Conservation (phyloP, 352 stramenopile genomes). For the Globisporangium megalacanthum region DNA sequence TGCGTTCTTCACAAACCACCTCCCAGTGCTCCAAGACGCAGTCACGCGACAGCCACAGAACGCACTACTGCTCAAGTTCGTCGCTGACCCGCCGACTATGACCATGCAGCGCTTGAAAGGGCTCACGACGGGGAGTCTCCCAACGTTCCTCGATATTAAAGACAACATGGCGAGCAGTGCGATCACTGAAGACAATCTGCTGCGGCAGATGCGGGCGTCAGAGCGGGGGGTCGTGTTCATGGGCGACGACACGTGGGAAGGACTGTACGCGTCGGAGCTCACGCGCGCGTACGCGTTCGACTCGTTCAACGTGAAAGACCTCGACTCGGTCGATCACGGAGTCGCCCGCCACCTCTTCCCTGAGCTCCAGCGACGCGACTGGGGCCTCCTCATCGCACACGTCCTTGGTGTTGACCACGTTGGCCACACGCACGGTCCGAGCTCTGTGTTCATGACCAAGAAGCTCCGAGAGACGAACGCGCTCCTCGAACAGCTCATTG, state of each 20-base stretch:
- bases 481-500: conserved; percentile 72
- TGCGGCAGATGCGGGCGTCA: conserved; percentile 78
- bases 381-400: conserved; percentile 81
- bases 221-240: conserved; percentile 90
- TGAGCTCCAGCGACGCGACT: conserved; percentile 58
- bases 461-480: conserved; percentile 96
- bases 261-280: conserved; percentile 91
- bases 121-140: conserved; percentile 95
- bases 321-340: conserved; percentile 97
- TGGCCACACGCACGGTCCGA: conserved; percentile 95
- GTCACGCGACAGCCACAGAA: conserved; percentile 42
- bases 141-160: conserved; percentile 97
- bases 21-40: conserved; percentile 74
- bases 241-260: conserved; percentile 98
- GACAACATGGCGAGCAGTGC: conserved; percentile 89
- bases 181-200: conserved; percentile 96
- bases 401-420: conserved; percentile 97
- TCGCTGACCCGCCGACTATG: conserved; percentile 97
- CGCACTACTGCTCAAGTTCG: conserved; percentile 90
- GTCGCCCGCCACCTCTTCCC: conserved; percentile 71
- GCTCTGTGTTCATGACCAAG: conserved; percentile 90
- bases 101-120: conserved; percentile 98
- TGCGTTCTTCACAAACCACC: conserved; percentile 76
- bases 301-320: conserved; percentile 98
- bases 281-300: conserved; percentile 92